Conservation (phyloP, 2,329 filamentous ascomycete genomes). For the Thielaviopsis musarum region DNA sequence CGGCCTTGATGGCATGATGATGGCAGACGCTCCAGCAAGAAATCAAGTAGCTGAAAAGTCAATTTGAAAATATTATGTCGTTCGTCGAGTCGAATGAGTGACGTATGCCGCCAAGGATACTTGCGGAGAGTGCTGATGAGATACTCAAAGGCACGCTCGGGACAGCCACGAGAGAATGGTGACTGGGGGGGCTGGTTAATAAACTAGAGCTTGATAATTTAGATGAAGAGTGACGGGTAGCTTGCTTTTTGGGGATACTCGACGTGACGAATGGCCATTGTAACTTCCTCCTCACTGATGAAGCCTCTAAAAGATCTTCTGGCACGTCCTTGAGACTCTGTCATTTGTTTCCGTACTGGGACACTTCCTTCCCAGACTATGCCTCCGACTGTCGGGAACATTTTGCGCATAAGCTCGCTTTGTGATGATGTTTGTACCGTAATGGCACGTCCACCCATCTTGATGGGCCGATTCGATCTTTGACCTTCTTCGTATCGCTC, state of each 20-base stretch:
- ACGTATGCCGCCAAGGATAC: conserved; percentile 43
- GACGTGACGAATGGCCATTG: conserved; percentile 46
- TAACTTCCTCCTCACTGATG: conserved; percentile 43
- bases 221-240: neutral
- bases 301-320: conserved; percentile 37
- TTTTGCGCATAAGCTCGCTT: conserved; percentile 38
- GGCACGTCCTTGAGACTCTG: conserved; percentile 21
- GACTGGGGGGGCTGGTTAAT: conserved; percentile 25
- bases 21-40: conserved; percentile 27
- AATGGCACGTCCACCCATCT: conserved; percentile 40
- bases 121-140: conserved; percentile 46
- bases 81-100: conserved; percentile 40
- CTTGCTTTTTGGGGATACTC: conserved; percentile 39
- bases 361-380: conserved; percentile 34
- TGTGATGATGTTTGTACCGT: conserved; percentile 41
- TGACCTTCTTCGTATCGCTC: conserved; percentile 25
- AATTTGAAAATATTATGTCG: conserved; percentile 35
- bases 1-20: conserved; percentile 24
- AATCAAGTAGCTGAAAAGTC: conserved; percentile 29
- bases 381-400: conserved; percentile 42
- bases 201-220: neutral
- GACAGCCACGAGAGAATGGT: conserved; percentile 41
- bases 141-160: conserved; percentile 48
- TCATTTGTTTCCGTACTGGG: conserved; percentile 19
- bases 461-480: conserved; percentile 25